These are phyloP conservation scores for Triangularia setosa DNA, from an alignment of 2,329 filamentous ascomycete genomes.

Conservation along the genomic window DNA sequence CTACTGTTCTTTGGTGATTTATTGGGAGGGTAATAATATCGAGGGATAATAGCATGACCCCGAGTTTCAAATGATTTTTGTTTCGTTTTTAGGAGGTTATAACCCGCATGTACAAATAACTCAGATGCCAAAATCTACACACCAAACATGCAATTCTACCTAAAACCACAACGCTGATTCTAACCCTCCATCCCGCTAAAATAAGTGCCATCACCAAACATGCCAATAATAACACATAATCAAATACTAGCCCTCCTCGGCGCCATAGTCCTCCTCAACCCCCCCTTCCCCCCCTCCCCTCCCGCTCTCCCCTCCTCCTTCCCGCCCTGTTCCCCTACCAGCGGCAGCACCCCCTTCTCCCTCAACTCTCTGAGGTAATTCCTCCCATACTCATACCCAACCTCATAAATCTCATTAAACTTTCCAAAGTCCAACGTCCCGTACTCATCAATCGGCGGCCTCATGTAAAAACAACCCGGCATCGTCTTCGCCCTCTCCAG, in stretches of 20 bases:
- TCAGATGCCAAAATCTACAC: too few species aligned
- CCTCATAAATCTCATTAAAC: constrained; percentile 92
- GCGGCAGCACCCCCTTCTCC: constrained; percentile 69
- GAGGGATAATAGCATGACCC: too few species aligned
- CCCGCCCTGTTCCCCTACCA: constrained; percentile 67
- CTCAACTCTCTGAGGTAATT: constrained; percentile 73
- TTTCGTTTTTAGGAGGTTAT: too few species aligned
- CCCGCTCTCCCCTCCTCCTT: constrained; percentile 69
- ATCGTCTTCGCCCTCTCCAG: constrained; percentile 89
- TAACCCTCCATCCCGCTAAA: not conserved
- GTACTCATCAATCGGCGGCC: constrained; percentile 88
- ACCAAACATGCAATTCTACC: too few species aligned
- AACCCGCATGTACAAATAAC: too few species aligned
- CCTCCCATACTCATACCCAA: constrained; percentile 83
- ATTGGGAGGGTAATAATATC: too few species aligned
- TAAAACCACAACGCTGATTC: too few species aligned
- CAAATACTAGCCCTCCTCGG: constrained; percentile 74
- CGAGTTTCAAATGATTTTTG: too few species aligned
- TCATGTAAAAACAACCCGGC: constrained; percentile 91
- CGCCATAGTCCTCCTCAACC: constrained; percentile 72
- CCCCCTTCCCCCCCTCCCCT: constrained; percentile 72
- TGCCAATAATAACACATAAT: not conserved
- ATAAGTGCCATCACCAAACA: not conserved
- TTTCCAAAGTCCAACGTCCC: constrained; percentile 95
- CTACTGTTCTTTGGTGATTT: constrained; percentile 29